Conservation (phyloP, 2,329 filamentous ascomycete species). For the Calonectria pseudoreteaudii region DNA sequence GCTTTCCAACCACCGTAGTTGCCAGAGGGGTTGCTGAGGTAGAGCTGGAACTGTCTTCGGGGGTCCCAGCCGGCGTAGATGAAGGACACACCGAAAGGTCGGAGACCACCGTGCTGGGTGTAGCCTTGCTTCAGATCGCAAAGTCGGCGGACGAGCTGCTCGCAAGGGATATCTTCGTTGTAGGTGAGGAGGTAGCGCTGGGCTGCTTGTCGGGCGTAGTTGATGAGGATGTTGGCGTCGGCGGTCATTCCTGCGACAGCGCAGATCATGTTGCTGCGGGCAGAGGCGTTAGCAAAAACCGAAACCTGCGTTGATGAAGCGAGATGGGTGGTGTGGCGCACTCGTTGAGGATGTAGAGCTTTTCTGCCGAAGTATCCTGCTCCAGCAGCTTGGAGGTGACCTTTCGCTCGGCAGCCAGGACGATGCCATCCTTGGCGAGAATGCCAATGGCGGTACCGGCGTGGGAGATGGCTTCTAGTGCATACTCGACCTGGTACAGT, state of each 20-base stretch:
- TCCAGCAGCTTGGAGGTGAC: conserved; percentile 99
- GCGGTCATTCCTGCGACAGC: conserved; percentile 99
- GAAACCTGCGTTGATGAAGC: background rate
- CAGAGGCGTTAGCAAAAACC: conserved; percentile 20
- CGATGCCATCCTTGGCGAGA: conserved; percentile 97
- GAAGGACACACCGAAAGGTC: conserved; percentile 98
- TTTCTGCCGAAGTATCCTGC: conserved; percentile 99
- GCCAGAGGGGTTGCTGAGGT: conserved; percentile 97
- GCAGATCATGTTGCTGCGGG: conserved; percentile 96
- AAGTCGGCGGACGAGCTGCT: conserved; percentile 95
- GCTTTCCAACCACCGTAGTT: conserved; percentile 99
- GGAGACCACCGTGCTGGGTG: conserved; percentile 97
- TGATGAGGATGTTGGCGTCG: conserved; percentile 99
- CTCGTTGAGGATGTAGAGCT: conserved; percentile 99
- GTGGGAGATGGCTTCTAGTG: conserved; percentile 97
- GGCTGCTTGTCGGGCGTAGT: conserved; percentile 96
- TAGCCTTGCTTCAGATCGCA: conserved; percentile 99
- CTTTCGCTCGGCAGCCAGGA: conserved; percentile 97
- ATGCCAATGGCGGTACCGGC: conserved; percentile 97
- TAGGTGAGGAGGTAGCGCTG: conserved; percentile 98
- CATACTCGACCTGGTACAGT: conserved; percentile 99
- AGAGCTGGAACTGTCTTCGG: conserved; percentile 96
- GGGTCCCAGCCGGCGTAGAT: conserved; percentile 99
- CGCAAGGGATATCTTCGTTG: conserved; percentile 99
- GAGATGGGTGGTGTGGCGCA: conserved; percentile 58